A percentile compares a stretch with the other conserved stretches of the same genome.
phyloP scores from a whole-genome alignment of 2,329 filamentous ascomycete species.

The Alternaria alternata region DNA sequence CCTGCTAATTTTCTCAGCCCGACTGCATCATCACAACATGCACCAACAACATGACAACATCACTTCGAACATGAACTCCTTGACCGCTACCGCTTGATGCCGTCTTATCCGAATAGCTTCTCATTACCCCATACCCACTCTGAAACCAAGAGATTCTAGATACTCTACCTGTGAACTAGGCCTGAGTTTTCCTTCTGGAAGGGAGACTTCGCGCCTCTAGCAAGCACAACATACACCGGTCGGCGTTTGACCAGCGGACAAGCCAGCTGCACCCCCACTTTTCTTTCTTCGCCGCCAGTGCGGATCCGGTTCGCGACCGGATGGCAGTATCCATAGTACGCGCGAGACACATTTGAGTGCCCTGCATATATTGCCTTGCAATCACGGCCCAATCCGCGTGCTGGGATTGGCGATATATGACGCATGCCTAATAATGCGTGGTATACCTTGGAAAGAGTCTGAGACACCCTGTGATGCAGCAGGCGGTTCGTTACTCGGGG shows the following conservation, averaged over 20 bases:
- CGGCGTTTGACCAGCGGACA: slow-evolving; percentile 6
- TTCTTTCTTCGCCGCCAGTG: slow-evolving; percentile 11
- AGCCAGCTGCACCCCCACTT: slow-evolving; percentile 6
- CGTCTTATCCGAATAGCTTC: slow-evolving; percentile 6
- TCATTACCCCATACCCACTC: slow-evolving; percentile 12
- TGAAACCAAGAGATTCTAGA: background rate
- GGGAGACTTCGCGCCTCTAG: background rate
- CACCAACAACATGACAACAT: slow-evolving; percentile 2
- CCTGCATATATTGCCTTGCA: slow-evolving; percentile 10
- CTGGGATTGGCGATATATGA: background rate
- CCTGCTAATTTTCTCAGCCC: slow-evolving; percentile 2
- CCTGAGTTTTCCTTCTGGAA: background rate
- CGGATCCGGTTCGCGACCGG: slow-evolving; percentile 19
- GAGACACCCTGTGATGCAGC: background rate
- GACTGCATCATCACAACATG: background rate
- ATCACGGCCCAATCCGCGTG: slow-evolving; percentile 4
- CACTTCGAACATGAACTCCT: background rate
- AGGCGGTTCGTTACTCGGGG: slow-evolving; percentile 1
- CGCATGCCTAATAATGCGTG: background rate
- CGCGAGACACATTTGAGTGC: slow-evolving; percentile 3
- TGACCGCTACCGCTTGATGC: slow-evolving; percentile 5
- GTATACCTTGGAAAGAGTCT: background rate
- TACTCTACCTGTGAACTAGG: background rate
- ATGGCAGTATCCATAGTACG: background rate
- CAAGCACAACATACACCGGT: slow-evolving; percentile 1